phyloP scores from a whole-genome alignment of 139 green algal genomes.

The Ettlia oleoabundans region DNA sequence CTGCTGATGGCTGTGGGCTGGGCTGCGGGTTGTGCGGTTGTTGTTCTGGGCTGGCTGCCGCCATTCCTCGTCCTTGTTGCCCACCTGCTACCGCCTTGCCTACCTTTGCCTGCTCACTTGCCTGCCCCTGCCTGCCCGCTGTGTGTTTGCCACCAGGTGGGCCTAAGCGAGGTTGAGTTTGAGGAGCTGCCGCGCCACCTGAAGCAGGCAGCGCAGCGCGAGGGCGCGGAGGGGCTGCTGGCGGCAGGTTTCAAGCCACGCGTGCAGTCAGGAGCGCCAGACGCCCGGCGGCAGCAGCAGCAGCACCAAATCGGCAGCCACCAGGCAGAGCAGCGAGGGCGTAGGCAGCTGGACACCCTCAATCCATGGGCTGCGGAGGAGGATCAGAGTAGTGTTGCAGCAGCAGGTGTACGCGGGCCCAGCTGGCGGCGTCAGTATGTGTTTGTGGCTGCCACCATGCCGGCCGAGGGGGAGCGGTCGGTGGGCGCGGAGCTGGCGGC shows the following conservation, averaged over 20 bases:
- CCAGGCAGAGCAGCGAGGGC: too few species aligned
- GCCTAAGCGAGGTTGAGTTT: slow-evolving; percentile 43
- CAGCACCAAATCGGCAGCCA: too few species aligned
- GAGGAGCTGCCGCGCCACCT: slow-evolving; percentile 58
- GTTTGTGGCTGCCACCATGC: slow-evolving; percentile 95
- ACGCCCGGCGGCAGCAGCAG: background rate
- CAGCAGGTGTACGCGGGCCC: slow-evolving; percentile 15
- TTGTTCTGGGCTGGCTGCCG: background rate
- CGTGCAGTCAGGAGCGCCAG: background rate
- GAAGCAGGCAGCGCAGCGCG: slow-evolving; percentile 53
- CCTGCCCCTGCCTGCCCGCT: too few species aligned
- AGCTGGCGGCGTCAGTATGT: slow-evolving; percentile 84
- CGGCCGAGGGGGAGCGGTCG: slow-evolving; percentile 61
- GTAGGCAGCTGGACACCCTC: too few species aligned
- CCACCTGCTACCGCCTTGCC: too few species aligned
- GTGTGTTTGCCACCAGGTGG: too few species aligned
- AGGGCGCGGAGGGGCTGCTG: slow-evolving; percentile 49
- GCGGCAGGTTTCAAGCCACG: slow-evolving; percentile 52
- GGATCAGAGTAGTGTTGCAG: too few species aligned
- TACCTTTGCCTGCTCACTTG: too few species aligned
- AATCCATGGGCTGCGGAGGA: background rate
- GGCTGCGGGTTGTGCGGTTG: too few species aligned
- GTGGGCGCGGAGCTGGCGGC: slow-evolving; percentile 68
- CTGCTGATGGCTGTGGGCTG: background rate
- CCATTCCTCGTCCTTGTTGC: background rate